Base-by-base conservation (phyloP, 306 rosid genomes). In the Acacia acuminata region DNA sequence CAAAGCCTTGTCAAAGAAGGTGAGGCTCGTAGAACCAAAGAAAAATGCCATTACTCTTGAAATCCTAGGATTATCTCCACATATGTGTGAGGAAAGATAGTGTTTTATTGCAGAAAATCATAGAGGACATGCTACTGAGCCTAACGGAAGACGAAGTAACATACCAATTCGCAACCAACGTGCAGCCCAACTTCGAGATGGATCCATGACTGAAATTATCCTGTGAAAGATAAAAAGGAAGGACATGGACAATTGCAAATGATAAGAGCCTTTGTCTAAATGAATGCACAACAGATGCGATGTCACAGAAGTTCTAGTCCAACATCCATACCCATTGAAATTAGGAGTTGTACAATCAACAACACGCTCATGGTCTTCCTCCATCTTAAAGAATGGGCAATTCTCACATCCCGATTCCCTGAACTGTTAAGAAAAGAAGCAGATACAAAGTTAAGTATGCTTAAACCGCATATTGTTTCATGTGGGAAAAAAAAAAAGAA, bases 391-490 rank as follows among this genome's bases (percentile, higher is more conserved):
- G 90, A 96, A 93, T 45, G 90, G 89, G 74, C 99, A 96, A 77
- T 96, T 96, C 88, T 96, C 99, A 75, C 99, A 96, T 2, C 99
- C 99, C 42, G 92, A 87, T 76, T 90, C 98, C 71, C 99, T 86
- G 71, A 96, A 96, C 97, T 94, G 91, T 71, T 12, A 58, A 22
- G 11, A 10, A 17, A 45, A 27, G 25, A 74, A 36, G 13, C 42
- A 50, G 66, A 58, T 19, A 40, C 13, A 38, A 34, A 10, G 30
- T 8, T 3, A 69, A 69, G 51, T 3, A 71, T 38, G 8, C 42
- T 38, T 6, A 5, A 38, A 38, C 42, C 0, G 8, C 42, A 38
- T 38, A 38, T 38, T 38, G 8, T 38, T 38, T 38, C 42, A 6
- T 5, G 8, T 38, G 8, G 47, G 12, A 10, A 43, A 43, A 67